Percentiles rank a stretch among this genome's conserved stretches.
Conservation (phyloP, 805 yeast genomes). For the Cyberlindnera suaveolens region DNA sequence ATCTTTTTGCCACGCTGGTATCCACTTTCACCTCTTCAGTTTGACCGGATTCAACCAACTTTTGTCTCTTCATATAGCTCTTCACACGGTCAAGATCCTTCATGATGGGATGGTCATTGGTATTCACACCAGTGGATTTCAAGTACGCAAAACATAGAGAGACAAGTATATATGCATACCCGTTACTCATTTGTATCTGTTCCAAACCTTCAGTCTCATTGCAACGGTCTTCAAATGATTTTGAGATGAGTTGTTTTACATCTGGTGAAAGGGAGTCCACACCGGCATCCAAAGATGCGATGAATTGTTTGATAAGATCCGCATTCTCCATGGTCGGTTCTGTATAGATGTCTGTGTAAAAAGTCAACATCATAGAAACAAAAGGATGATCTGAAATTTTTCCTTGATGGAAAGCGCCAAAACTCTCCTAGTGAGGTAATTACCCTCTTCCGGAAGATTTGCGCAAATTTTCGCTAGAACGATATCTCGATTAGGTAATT, state of each 20-base stretch:
- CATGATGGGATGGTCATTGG: constrained; percentile 56
- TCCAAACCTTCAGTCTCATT: constrained; percentile 22
- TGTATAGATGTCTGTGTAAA: neutral
- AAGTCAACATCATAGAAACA: too few species aligned
- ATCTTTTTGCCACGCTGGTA: constrained; percentile 38
- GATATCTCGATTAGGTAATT: too few species aligned
- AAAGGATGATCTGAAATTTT: too few species aligned
- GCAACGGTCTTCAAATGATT: constrained; percentile 34
- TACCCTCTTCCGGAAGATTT: too few species aligned
- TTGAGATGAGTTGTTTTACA: constrained; percentile 31
- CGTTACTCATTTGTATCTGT: constrained; percentile 17
- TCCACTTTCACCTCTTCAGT: constrained; percentile 20
- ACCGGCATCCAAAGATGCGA: constrained; percentile 32
- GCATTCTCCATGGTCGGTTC: constrained; percentile 37
- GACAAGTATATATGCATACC: constrained; percentile 35
- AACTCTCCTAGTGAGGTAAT: too few species aligned
- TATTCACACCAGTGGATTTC: constrained; percentile 51
- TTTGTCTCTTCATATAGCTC: constrained; percentile 56
- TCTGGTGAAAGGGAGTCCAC: constrained; percentile 30
- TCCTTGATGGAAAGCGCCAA: too few species aligned
- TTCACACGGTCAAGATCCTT: constrained; percentile 61
- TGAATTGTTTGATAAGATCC: constrained; percentile 34
- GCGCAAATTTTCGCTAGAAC: too few species aligned
- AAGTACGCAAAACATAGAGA: constrained; percentile 55
- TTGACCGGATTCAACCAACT: constrained; percentile 18